Evolutionary conservation across 1,284 basidiomycete genomes (phyloP), one percentile per base, ranked within the genome.

Genomic region (Psilocybe mexicana): DNA sequence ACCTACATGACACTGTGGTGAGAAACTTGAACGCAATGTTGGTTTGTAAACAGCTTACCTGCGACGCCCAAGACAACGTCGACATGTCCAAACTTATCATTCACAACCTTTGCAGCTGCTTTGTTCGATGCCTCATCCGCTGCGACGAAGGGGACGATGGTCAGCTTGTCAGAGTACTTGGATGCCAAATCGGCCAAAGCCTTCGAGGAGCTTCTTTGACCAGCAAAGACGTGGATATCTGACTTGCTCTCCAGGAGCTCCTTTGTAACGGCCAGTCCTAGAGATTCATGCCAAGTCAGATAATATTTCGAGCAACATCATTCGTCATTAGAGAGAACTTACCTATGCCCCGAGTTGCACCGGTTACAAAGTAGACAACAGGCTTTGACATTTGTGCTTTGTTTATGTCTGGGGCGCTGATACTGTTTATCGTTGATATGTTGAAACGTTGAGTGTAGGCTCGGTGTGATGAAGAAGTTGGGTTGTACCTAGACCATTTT

Each of bases 71-170:
- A n/a, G n/a, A 40, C 38, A n/a, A 40, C 46, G 43, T 64, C 63
- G 1, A 62, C 46, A 14, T 47, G 43, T n/a, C 61, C 58, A 50
- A 53, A 47, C 28, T 57, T 55, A 2, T 44, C 44, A 26, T 35
- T 18, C 2, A 63, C 45, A 6, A 47, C 35, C 33, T 59, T 43
- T 6, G 62, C 61, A 18, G 60, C 28, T 7, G 43, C 35, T 23
- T 54, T 53, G 49, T 61, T 61, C 1, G 42, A 48, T 10, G n/a
- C 24, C 14, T 44, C 54, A 24, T 60, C 58, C 12, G 54, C 58
- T 5, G 58, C 54, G n/a, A 60, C 35, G 26, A 28, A 60, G 3
- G 26, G 26, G 25, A 60, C 42, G 6, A 56, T 47, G 14, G 30
- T 18, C 26, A 51, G n/a, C 10, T 43, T 51, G 7, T 36, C 58